These are phyloP conservation scores for Pyricularia pennisetigena DNA, from an alignment of 2,329 filamentous ascomycete species.

Conservation along the genomic window DNA sequence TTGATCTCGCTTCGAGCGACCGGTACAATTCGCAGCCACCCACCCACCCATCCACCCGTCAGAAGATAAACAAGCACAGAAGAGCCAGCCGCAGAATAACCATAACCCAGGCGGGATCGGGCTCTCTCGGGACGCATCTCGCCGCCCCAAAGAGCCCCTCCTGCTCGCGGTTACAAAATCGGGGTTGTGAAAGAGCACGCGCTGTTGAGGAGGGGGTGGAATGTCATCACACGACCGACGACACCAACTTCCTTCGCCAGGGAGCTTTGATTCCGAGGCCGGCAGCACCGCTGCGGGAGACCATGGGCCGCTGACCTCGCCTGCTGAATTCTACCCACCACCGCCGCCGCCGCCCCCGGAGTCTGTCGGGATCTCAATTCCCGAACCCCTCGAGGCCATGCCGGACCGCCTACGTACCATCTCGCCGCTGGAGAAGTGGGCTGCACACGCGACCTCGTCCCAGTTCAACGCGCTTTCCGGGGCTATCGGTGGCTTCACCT, in stretches of 20 bases:
- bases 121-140: not conserved
- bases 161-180: not conserved
- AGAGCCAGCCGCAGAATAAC: not conserved
- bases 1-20: not conserved
- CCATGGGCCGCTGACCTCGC: slow-evolving; percentile 2
- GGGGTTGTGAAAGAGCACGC: not conserved
- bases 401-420: slow-evolving; percentile 16
- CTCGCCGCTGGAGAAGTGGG: slow-evolving; percentile 45
- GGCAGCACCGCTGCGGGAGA: not conserved
- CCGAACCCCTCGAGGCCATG: slow-evolving; percentile 10
- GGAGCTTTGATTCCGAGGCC: not conserved
- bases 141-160: not conserved
- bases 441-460: slow-evolving; percentile 44
- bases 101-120: not conserved
- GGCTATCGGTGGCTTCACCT: slow-evolving; percentile 82
- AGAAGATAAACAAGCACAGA: not conserved
- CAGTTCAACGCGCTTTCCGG: slow-evolving; percentile 79
- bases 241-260: not conserved
- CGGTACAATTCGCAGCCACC: not conserved
- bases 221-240: slow-evolving; percentile 3
- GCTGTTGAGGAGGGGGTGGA: not conserved
- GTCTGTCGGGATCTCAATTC: not conserved
- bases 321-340: not conserved
- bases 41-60: not conserved
- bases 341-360: not conserved